A percentile compares a stretch with the other conserved stretches of the same genome.
Evolutionary conservation across 768 basidiomycete species (phyloP).

Genomic region (Leccinum obscurum): DNA sequence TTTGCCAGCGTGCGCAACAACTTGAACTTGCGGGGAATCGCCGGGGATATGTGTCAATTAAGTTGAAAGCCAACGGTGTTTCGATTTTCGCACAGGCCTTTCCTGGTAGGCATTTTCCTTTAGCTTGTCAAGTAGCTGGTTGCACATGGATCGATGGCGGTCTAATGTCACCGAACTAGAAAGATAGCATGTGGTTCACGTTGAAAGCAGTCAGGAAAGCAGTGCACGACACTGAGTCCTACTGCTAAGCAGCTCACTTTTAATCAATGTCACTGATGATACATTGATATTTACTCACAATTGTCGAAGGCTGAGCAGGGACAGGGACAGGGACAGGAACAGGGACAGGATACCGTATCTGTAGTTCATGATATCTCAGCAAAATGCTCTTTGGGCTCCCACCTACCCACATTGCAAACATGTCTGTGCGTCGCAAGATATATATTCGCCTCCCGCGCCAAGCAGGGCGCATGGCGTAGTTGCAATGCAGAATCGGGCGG

Average conservation of each 20-base stretch:
- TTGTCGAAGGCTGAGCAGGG: background rate
- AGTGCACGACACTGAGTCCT: background rate
- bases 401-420: background rate
- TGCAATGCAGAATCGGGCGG: background rate
- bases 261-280: background rate
- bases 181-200: background rate
- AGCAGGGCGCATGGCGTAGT: background rate
- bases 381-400: background rate
- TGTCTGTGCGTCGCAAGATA: background rate
- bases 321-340: background rate
- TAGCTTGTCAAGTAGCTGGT: background rate
- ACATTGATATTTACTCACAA: background rate
- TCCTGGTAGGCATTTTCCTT: background rate
- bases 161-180: background rate
- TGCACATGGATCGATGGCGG: background rate
- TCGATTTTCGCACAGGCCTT: background rate
- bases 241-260: background rate
- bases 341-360: background rate
- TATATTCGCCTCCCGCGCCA: background rate
- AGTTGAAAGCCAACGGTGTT: background rate
- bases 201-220: background rate
- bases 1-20: background rate
- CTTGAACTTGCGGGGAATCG: background rate
- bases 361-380: background rate
- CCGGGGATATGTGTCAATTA: background rate